Base-by-base conservation (phyloP, 2,329 filamentous ascomycete species). In the Aspergillus costaricaensis region DNA sequence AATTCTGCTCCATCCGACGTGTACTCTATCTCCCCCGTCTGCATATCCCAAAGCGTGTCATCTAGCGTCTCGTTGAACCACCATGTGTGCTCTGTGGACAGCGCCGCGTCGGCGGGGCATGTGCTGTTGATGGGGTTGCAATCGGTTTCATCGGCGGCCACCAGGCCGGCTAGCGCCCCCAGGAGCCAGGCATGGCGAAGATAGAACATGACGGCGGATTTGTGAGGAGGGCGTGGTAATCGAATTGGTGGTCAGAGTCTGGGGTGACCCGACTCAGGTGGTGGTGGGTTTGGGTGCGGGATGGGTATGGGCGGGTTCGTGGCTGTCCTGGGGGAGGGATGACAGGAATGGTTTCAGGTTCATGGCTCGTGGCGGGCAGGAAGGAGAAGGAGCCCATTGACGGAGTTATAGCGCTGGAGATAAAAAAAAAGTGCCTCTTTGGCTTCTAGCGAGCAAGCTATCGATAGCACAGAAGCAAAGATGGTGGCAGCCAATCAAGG, bases 121-220 rank as follows among this genome's bases (percentile, higher is more conserved):
- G 41, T 44, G 21, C 21, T n/a, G 25, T 55, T 57, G 17, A 52
- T 14, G 2, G 55, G 55, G 47, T 57, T 44, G 15, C 55, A 58
- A 49, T 21, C 17, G 32, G 32, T 36, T 14, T 36, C 32, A 36
- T 14, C 32, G 41, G 41, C 41, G 19, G 19, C 6, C 17, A 21
- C 41, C 10, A 44, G 10, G 41, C 19, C 6, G 17, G 14, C 41
- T 5, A 44, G 41, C 5, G 19, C 41, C 5, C 41, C 41, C 0
- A 44, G 21, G 21, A 44, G 41, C 19, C n/a, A 19, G 41, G 21
- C 41, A 44, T 44, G 41, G 41, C 41, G 41, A 44, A 44, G 21
- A 23, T 21, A 14, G 19, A 44, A 7, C 41, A 44, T 44, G 19
- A 23, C 19, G 19, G 41, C 41, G 10, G 32, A 3, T 15, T 5